phyloP scores from a whole-genome alignment of 2,329 filamentous ascomycete species.

The Huntiella bhutanensis region DNA sequence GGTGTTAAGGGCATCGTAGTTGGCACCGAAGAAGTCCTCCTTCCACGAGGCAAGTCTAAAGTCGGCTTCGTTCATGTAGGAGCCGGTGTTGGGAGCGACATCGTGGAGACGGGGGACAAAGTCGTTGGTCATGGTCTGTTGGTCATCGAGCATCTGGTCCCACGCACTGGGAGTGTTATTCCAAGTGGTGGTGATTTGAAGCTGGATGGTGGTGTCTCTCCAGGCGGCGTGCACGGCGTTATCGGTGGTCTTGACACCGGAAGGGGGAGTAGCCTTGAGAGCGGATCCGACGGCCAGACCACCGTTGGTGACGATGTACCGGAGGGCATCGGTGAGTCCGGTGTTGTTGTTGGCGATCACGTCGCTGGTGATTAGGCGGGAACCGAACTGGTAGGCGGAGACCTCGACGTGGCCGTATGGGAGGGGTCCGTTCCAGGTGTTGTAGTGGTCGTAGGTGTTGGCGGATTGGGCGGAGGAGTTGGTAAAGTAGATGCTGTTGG shows the following conservation, averaged over 20 bases:
- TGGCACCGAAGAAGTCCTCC: slow-evolving; percentile 26
- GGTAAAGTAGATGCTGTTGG: slow-evolving; percentile 18
- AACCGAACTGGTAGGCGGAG: slow-evolving; percentile 17
- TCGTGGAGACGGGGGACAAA: slow-evolving; percentile 18
- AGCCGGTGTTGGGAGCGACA: slow-evolving; percentile 23
- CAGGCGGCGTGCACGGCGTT: slow-evolving; percentile 15
- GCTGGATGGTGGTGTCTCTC: slow-evolving; percentile 10
- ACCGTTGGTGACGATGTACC: slow-evolving; percentile 17
- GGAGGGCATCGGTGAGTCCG: slow-evolving; percentile 17
- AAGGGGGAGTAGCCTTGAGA: slow-evolving; percentile 17
- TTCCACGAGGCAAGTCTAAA: slow-evolving; percentile 25
- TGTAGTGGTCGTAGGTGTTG: slow-evolving; percentile 29
- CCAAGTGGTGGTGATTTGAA: slow-evolving; percentile 5
- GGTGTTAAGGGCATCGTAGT: slow-evolving; percentile 22
- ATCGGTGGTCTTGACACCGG: slow-evolving; percentile 13
- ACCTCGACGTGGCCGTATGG: slow-evolving; percentile 18
- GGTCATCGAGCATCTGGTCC: slow-evolving; percentile 6
- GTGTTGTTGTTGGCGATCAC: slow-evolving; percentile 18
- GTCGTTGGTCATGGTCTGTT: slow-evolving; percentile 15
- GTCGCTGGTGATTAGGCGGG: slow-evolving; percentile 24
- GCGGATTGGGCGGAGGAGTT: slow-evolving; percentile 24
- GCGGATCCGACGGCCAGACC: slow-evolving; percentile 20
- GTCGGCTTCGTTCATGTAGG: slow-evolving; percentile 34
- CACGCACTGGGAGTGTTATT: slow-evolving; percentile 6
- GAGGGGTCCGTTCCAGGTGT: slow-evolving; percentile 15